phyloP scores from a whole-genome alignment of 306 rosid species.

The Dalbergia oliveri region DNA sequence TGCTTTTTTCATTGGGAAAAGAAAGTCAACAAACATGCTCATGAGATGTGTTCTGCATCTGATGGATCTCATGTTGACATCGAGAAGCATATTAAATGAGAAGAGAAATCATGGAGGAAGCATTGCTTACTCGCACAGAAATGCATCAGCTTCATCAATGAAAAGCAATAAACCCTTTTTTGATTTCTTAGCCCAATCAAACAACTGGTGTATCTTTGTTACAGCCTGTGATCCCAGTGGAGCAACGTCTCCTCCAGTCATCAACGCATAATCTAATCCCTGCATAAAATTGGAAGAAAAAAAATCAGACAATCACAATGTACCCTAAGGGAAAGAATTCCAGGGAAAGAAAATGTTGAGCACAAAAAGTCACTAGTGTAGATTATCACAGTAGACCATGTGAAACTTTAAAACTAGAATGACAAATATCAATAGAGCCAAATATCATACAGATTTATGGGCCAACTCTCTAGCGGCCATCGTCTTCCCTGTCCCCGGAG shows the following conservation, averaged over 20 bases:
- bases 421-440: conserved; percentile 8
- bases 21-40: background rate
- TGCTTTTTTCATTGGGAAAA: background rate
- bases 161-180: conserved; percentile 89
- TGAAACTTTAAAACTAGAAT: conserved; percentile 28
- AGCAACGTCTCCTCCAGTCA: conserved; percentile 99
- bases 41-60: background rate
- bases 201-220: conserved; percentile 94
- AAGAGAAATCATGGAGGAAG: conserved; percentile 20
- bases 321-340: conserved; percentile 3
- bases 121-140: conserved; percentile 93
- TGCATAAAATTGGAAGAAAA: conserved; percentile 41
- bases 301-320: conserved; percentile 3
- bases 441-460: conserved; percentile 82
- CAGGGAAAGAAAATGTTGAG: background rate
- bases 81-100: conserved; percentile 33
- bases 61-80: conserved; percentile 5
- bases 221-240: conserved; percentile 98
- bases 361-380: background rate
- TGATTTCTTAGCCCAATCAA: conserved; percentile 96
- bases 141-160: conserved; percentile 99
- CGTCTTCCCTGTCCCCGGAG: conserved; percentile 99
- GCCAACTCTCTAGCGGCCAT: conserved; percentile 99
- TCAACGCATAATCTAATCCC: conserved; percentile 97
- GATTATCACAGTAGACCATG: background rate